Conservation (phyloP, 208 protist genomes). For the Trichomonas vaginalis region DNA sequence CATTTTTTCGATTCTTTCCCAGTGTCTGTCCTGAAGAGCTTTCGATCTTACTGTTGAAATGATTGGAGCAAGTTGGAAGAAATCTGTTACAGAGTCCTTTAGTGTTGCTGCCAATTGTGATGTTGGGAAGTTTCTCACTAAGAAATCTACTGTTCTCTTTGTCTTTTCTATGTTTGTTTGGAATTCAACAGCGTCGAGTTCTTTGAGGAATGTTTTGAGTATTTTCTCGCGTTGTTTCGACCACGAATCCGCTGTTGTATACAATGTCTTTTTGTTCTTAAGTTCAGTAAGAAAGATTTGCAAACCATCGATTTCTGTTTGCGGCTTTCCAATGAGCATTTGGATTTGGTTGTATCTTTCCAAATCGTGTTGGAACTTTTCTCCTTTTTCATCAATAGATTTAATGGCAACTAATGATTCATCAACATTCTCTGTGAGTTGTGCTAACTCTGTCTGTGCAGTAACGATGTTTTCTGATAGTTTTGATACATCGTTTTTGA, state of each 20-base stretch:
- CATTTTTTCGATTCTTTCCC: background rate
- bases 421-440: background rate
- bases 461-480: background rate
- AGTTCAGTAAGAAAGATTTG: background rate
- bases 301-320: background rate
- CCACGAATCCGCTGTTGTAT: background rate
- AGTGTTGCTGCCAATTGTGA: background rate
- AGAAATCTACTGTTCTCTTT: background rate
- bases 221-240: background rate
- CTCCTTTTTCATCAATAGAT: background rate
- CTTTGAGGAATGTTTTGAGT: background rate
- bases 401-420: background rate
- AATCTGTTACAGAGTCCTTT: background rate
- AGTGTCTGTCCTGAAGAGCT: background rate
- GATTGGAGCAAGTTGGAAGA: background rate
- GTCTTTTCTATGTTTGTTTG: background rate
- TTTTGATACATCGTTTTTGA: background rate
- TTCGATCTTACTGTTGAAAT: background rate
- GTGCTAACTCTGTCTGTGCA: background rate
- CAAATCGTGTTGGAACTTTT: background rate
- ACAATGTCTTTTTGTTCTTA: slow-evolving; percentile 2
- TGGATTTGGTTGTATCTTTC: background rate
- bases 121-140: background rate
- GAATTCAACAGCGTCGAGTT: background rate
- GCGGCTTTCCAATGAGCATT: background rate